phyloP scores from a whole-genome alignment of 805 yeast species.

The Metschnikowia peoriensis region DNA sequence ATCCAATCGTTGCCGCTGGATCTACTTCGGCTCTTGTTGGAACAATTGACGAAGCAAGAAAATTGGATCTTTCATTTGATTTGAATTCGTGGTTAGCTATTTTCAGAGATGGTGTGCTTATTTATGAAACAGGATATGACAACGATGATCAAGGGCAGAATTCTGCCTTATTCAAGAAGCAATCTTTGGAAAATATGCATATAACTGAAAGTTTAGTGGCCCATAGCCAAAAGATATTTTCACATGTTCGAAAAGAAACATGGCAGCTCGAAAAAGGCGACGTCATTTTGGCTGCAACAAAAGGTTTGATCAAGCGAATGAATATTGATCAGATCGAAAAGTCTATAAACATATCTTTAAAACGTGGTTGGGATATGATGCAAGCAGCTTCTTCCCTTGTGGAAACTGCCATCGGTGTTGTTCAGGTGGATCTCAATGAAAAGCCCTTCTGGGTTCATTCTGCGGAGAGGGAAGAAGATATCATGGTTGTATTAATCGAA shows the following conservation, averaged over 20 bases:
- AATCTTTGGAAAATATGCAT: neutral
- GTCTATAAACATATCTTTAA: neutral
- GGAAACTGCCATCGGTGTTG: neutral
- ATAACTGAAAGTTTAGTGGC: neutral
- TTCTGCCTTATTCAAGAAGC: neutral
- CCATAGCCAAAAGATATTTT: neutral
- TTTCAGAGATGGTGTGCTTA: neutral
- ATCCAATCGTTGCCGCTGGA: neutral
- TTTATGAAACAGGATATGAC: neutral
- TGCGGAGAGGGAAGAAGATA: neutral
- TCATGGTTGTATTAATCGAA: constrained; percentile 1
- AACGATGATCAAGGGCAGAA: neutral
- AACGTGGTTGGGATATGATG: constrained; percentile 2
- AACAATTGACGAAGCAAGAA: neutral
- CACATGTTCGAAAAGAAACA: neutral
- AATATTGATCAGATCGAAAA: neutral
- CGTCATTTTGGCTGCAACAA: constrained; percentile 3
- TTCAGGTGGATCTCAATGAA: neutral
- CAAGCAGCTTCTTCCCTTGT: constrained; percentile 2
- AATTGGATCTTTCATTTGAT: neutral
- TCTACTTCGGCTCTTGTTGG: constrained; percentile 2
- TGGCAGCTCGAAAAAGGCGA: constrained; percentile 3
- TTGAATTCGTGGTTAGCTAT: neutral
- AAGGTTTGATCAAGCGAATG: constrained; percentile 5
- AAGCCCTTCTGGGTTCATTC: neutral